Evolutionary conservation across 176 grass and related monocot genomes (phyloP).

Genomic region (Avena atlantica): DNA sequence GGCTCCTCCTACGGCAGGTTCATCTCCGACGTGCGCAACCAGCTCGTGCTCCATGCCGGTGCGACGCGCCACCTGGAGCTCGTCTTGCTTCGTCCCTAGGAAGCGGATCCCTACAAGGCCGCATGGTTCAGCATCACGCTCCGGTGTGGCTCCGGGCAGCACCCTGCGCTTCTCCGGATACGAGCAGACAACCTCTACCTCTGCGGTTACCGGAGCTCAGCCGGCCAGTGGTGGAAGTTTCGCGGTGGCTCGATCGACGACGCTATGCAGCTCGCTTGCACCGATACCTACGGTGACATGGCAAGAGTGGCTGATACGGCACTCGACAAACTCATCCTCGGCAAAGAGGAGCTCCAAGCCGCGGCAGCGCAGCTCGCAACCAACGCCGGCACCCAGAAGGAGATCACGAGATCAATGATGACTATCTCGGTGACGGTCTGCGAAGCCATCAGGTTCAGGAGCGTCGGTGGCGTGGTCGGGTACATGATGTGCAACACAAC

Average conservation of each 20-base stretch:
- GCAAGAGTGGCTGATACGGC: background rate
- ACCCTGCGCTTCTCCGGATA: conserved; percentile 14
- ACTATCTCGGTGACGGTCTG: conserved; percentile 30
- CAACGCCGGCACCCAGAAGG: background rate
- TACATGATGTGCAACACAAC: background rate
- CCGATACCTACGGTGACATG: conserved; percentile 28
- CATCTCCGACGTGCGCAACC: conserved; percentile 33
- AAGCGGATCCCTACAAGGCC: background rate
- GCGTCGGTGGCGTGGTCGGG: background rate
- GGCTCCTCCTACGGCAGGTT: conserved; percentile 29
- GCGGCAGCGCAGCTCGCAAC: background rate
- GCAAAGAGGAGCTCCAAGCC: conserved; percentile 28
- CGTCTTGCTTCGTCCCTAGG: conserved; percentile 19
- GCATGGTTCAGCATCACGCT: conserved; percentile 36
- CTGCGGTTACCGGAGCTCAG: conserved; percentile 27
- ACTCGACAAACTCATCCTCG: background rate
- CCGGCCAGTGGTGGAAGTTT: conserved; percentile 33
- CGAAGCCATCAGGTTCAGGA: conserved; percentile 48
- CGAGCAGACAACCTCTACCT: conserved; percentile 48
- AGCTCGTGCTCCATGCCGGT: conserved; percentile 40
- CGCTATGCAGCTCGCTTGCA: background rate
- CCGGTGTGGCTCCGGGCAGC: background rate
- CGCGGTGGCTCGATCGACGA: background rate
- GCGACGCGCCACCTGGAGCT: conserved; percentile 45
- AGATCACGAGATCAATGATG: conserved; percentile 19